phyloP scores from a whole-genome alignment of 1,139 yeast genomes.

The Yamadazyma dushanensis region DNA sequence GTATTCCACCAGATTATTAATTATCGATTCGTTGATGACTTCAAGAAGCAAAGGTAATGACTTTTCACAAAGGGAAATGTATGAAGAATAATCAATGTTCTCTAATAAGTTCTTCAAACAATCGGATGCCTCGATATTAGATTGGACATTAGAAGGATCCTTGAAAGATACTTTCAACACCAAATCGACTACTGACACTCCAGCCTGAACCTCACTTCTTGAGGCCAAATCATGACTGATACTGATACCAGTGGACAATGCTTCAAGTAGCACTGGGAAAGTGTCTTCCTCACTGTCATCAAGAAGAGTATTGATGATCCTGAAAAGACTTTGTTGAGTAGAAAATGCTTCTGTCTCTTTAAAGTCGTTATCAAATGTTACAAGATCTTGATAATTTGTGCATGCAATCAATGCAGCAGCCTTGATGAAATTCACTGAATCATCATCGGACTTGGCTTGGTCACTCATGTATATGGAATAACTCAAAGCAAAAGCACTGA shows the following conservation, averaged over 20 bases:
- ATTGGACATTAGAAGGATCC: slow-evolving; percentile 74
- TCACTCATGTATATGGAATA: slow-evolving; percentile 11
- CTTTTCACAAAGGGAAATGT: slow-evolving; percentile 47
- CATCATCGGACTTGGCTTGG: slow-evolving; percentile 12
- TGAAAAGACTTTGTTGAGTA: slow-evolving; percentile 30
- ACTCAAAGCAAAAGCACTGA: slow-evolving; percentile 9
- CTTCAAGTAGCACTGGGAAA: slow-evolving; percentile 73
- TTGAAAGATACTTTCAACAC: slow-evolving; percentile 66
- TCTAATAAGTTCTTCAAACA: slow-evolving; percentile 59
- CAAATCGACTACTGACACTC: slow-evolving; percentile 42
- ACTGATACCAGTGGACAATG: slow-evolving; percentile 55
- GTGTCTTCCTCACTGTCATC: slow-evolving; percentile 80
- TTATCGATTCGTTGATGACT: slow-evolving; percentile 28
- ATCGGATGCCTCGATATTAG: slow-evolving; percentile 62
- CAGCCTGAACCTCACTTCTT: slow-evolving; percentile 17
- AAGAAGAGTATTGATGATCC: slow-evolving; percentile 39
- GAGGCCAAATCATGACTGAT: slow-evolving; percentile 39
- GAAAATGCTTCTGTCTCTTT: slow-evolving; percentile 15
- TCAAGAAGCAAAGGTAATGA: slow-evolving; percentile 54
- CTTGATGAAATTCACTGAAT: slow-evolving; percentile 23
- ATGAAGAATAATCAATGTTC: slow-evolving; percentile 45
- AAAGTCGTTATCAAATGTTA: slow-evolving; percentile 30
- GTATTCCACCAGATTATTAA: slow-evolving; percentile 33
- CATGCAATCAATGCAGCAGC: slow-evolving; percentile 53
- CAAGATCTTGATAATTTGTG: slow-evolving; percentile 52